Evolutionary conservation across 805 yeast species (phyloP).

Genomic region (Yueomyces sinensis): DNA sequence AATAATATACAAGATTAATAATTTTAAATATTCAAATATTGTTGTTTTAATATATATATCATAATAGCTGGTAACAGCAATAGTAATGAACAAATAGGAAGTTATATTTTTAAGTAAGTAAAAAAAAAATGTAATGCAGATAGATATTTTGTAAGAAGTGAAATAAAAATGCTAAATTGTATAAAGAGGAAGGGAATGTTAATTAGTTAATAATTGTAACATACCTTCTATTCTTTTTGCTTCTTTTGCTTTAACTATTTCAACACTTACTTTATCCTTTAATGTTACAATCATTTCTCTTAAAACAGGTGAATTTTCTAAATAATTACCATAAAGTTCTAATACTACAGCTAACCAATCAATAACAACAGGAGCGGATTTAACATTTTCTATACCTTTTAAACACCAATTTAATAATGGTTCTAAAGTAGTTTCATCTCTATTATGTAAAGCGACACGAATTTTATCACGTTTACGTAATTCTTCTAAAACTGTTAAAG

Average conservation of each 20-base stretch:
- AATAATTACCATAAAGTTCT: conserved; percentile 58
- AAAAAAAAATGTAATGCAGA: no score
- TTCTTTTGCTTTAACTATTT: conserved; percentile 69
- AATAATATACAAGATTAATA: no score
- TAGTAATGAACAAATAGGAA: no score
- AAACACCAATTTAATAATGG: conserved; percentile 79
- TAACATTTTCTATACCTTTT: conserved; percentile 65
- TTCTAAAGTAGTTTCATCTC: conserved; percentile 78
- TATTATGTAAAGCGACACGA: conserved; percentile 59
- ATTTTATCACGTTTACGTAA: conserved; percentile 82
- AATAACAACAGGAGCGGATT: conserved; percentile 45
- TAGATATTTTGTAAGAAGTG: no score
- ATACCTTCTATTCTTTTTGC: conserved; percentile 87
- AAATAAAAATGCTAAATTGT: not conserved
- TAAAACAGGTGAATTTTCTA: conserved; percentile 64
- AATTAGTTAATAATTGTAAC: conserved; percentile 65
- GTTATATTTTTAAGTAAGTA: no score
- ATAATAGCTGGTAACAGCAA: not conserved
- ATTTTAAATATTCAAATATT: no score
- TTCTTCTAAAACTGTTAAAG: conserved; percentile 75
- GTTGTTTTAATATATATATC: no score
- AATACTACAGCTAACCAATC: conserved; percentile 66
- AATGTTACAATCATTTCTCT: conserved; percentile 58
- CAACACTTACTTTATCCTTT: conserved; percentile 47
- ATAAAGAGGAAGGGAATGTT: not conserved